Base-by-base conservation (phyloP, 139 green algal species). In the Edaphochlamys debaryana region DNA sequence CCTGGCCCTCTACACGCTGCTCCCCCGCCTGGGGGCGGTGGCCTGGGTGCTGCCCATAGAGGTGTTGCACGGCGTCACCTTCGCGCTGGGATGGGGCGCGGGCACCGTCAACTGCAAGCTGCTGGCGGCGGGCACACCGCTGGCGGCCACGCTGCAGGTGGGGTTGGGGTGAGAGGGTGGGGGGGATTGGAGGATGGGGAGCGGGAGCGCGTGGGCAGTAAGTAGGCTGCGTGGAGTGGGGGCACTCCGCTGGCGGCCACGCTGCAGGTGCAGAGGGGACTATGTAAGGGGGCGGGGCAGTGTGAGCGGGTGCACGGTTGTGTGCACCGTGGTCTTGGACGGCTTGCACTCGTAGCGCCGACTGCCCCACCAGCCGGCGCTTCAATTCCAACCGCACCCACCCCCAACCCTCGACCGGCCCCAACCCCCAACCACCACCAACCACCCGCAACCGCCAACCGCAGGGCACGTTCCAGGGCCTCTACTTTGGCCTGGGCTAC, bases 51-150 rank as follows among this genome's bases (percentile, higher is more conserved):
- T 94, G n/a, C 87, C 89, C 0, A 38, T 92, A 0, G 87, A 94
- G 78, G 50, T 92, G 30, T 80, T 94, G 37, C 89, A 91, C 76
- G 88, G 88, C 36, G 20, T 93, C 25, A 93, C 88, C 13, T 94
- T 94, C 77, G 87, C 75, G 4, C 87, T 74, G 42, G 89, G 86
- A 32, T 92, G 89, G 89, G 83, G 83, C 30, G 89, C 85, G 1
- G 88, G 85, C 19, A 89, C 80, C 29, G 85, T 90, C 45, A 88
- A 86, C 63, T 84, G 79, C 79, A 92, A 90, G 72, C 20, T 58
- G 30, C 66, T 89, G 34, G 88, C 88, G 62, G 80, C 85, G 29
- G 71, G 54, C 30, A 81, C 38, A 19, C 45, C 45, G 45, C 78
- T 92, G 30, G 88, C 79, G 22, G 85, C 88, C 3, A 90, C 88